Conservation (phyloP, 176 grass and related monocot species). For the Bonia amplexicaulis region DNA sequence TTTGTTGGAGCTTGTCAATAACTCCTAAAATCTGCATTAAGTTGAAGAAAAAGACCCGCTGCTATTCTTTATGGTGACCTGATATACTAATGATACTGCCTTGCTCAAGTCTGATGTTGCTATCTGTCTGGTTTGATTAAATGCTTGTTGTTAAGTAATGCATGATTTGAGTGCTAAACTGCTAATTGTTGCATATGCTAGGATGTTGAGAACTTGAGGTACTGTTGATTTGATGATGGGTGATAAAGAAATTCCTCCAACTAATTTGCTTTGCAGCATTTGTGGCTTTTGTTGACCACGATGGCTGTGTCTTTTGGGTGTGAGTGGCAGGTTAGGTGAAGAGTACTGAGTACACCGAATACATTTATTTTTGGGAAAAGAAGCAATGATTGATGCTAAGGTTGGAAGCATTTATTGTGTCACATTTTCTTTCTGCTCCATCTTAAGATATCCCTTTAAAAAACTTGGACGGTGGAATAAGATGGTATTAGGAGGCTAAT, state of each 20-base stretch:
- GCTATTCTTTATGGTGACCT: background rate
- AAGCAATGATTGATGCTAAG: slow-evolving; percentile 33
- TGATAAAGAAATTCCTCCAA: slow-evolving; percentile 26
- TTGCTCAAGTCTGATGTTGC: background rate
- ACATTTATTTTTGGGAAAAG: background rate
- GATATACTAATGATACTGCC: background rate
- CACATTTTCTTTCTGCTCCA: background rate
- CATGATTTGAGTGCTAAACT: background rate
- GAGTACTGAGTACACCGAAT: background rate
- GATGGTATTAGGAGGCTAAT: background rate
- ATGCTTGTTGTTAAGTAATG: background rate
- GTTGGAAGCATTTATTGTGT: slow-evolving; percentile 4
- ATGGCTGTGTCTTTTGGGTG: slow-evolving; percentile 8
- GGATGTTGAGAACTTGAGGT: slow-evolving; percentile 3
- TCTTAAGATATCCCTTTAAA: background rate
- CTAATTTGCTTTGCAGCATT: slow-evolving; percentile 29
- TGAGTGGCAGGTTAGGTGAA: slow-evolving; percentile 41
- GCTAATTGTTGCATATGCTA: slow-evolving; percentile 12
- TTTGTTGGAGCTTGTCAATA: background rate
- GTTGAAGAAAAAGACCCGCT: background rate
- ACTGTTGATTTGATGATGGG: background rate
- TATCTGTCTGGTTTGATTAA: background rate
- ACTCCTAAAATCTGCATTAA: slow-evolving; percentile 1
- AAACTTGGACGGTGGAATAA: slow-evolving; percentile 2
- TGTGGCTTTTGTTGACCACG: slow-evolving; percentile 20